These are phyloP conservation scores for Penstemon davidsonii DNA, from an alignment of 257 asterid genomes.

Conservation along the genomic window DNA sequence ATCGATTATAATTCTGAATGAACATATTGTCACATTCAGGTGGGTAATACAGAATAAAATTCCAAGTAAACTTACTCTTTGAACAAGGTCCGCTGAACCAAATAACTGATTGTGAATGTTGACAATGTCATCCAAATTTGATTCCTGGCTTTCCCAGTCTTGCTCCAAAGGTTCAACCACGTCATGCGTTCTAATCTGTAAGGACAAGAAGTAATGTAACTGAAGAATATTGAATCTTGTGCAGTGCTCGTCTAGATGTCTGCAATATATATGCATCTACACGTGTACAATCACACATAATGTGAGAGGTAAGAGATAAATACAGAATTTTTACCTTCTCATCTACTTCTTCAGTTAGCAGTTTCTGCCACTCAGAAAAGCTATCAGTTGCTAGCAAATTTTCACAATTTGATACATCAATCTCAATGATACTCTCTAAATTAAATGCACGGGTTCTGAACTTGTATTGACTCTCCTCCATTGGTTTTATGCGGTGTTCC, in stretches of 20 bases:
- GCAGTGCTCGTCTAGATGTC: background rate
- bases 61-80: conserved; percentile 40
- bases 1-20: background rate
- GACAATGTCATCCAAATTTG: conserved; percentile 59
- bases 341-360: conserved; percentile 56
- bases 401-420: conserved; percentile 67
- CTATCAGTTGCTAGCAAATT: conserved; percentile 48
- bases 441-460: conserved; percentile 75
- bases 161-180: conserved; percentile 51
- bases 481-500: conserved; percentile 50
- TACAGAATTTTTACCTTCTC: conserved; percentile 45
- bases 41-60: background rate
- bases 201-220: conserved; percentile 3
- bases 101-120: conserved; percentile 71
- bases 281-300: background rate
- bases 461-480: conserved; percentile 59
- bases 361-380: conserved; percentile 77
- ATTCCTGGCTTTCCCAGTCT: conserved; percentile 66
- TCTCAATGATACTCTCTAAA: conserved; percentile 67
- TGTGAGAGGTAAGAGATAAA: background rate
- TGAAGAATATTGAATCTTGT: background rate
- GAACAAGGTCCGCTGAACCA: conserved; percentile 72
- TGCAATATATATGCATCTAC: conserved; percentile 3
- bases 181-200: conserved; percentile 45
- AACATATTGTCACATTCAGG: background rate